Percentiles rank a stretch among this genome's conserved stretches.
Evolutionary conservation across 2,329 filamentous ascomycete species (phyloP).

Genomic region (Pseudogymnoascus pannorum): DNA sequence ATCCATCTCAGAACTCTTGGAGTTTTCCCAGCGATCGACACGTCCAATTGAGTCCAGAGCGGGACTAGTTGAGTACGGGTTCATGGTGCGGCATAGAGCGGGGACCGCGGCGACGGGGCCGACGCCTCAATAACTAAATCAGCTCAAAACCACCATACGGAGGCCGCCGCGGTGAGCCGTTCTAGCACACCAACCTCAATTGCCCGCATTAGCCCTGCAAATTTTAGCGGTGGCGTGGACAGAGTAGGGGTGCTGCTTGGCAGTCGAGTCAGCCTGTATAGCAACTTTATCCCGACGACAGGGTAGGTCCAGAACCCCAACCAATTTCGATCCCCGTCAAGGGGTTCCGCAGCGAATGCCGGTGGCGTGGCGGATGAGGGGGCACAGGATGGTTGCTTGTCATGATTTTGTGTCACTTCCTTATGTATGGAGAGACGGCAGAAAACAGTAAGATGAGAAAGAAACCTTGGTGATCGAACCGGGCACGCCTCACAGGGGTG

Average conservation of each 20-base stretch:
- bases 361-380: background rate
- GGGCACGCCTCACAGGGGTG: background rate
- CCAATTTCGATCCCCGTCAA: conserved; percentile 4
- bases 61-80: background rate
- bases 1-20: background rate
- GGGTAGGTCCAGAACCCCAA: background rate
- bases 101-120: background rate
- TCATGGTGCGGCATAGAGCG: background rate
- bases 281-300: background rate
- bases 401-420: background rate
- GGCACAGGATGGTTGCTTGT: background rate
- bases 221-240: background rate
- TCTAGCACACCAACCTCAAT: background rate
- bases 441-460: conserved; percentile 1
- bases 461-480: background rate
- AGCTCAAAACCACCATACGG: background rate
- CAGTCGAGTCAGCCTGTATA: background rate
- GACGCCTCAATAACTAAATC: conserved; percentile 1
- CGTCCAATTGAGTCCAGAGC: background rate
- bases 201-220: background rate
- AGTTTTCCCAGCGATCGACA: background rate
- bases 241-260: background rate
- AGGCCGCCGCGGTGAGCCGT: background rate
- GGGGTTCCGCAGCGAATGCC: background rate
- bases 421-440: background rate